phyloP scores from a whole-genome alignment of 2,329 filamentous ascomycete species.

The Pseudogymnoascus sp. region DNA sequence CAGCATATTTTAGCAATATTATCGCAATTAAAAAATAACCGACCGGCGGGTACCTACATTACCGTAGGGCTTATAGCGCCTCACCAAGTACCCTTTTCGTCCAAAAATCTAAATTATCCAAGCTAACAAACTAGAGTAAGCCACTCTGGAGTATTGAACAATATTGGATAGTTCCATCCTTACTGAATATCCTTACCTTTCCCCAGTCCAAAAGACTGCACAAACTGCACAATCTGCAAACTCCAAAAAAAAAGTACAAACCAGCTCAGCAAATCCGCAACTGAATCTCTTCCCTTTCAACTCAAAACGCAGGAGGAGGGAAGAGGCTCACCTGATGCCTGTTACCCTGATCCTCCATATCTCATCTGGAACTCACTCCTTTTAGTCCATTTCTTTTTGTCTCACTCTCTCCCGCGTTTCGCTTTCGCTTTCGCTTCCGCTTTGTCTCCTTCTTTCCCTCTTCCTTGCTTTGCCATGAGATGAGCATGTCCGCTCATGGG shows the following conservation, averaged over 20 bases:
- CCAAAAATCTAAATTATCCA: background rate
- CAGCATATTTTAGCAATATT: background rate
- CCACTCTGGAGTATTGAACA: background rate
- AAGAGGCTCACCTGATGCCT: slow-evolving; percentile 3
- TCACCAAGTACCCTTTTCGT: background rate
- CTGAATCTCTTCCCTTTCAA: background rate
- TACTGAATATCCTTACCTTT: background rate
- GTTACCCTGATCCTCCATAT: background rate
- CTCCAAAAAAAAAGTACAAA: background rate
- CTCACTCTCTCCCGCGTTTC: background rate
- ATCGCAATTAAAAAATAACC: background rate
- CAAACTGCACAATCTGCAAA: background rate
- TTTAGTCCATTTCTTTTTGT: slow-evolving; percentile 6
- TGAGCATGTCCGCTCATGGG: slow-evolving; percentile 7
- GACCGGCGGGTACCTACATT: slow-evolving; percentile 1
- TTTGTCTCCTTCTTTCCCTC: background rate
- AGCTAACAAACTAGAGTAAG: background rate
- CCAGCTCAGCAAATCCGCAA: background rate
- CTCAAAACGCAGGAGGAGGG: background rate
- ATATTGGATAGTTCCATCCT: background rate
- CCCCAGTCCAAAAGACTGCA: background rate
- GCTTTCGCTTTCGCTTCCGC: background rate
- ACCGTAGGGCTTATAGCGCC: slow-evolving; percentile 2
- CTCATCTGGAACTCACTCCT: background rate
- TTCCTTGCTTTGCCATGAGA: slow-evolving; percentile 3